Evolutionary conservation across 1,284 basidiomycete genomes (phyloP).

Genomic region (Cryptococcus deneoformans): DNA sequence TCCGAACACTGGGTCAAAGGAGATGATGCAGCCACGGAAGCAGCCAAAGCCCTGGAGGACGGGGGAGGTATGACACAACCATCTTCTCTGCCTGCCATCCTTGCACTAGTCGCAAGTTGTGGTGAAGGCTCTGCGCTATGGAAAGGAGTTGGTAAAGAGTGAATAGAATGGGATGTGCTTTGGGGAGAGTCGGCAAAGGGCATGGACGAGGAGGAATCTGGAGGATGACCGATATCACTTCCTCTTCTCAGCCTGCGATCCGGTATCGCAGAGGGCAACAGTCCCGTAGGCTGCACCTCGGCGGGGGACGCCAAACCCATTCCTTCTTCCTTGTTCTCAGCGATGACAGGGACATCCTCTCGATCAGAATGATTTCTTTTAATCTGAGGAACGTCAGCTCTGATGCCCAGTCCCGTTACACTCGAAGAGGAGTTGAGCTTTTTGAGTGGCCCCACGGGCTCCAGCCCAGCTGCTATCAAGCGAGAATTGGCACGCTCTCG

Average conservation of each 20-base stretch:
- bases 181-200: conserved; percentile 35
- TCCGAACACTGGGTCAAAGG: not conserved
- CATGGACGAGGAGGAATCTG: conserved; percentile 45
- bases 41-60: conserved; percentile 19
- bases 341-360: conserved; percentile 16
- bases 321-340: not conserved
- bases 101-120: conserved; percentile 3
- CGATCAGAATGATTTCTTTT: conserved; percentile 38
- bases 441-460: conserved; percentile 23
- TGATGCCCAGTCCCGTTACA: conserved; percentile 29
- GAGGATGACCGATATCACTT: conserved; percentile 41
- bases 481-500: conserved; percentile 57
- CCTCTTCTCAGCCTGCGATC: conserved; percentile 33
- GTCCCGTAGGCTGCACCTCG: conserved; percentile 9
- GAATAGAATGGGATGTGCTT: conserved; percentile 3
- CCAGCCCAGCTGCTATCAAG: conserved; percentile 32
- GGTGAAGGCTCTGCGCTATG: not conserved
- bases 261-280: conserved; percentile 39
- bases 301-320: not conserved
- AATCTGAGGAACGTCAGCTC: conserved; percentile 19
- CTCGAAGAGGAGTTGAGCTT: conserved; percentile 35
- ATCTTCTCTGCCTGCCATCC: conserved; percentile 3
- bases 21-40: conserved; percentile 11
- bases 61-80: conserved; percentile 13
- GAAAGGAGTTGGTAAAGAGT: not conserved